phyloP scores from a whole-genome alignment of 805 yeast genomes.

The Wickerhamiella sorbophila region DNA sequence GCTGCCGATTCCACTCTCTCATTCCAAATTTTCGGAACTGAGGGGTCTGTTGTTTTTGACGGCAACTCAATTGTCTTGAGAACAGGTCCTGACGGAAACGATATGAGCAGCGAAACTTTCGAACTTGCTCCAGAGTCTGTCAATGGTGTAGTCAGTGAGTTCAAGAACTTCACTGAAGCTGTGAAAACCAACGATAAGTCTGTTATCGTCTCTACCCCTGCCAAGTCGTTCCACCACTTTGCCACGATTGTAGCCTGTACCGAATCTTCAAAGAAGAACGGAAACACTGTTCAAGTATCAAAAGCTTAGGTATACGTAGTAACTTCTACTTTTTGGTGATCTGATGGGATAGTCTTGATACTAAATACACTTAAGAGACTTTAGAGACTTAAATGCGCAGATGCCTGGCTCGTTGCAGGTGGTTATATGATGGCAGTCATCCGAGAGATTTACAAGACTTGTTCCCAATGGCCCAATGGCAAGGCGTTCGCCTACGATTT shows the following conservation, averaged over 20 bases:
- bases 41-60: slow-evolving; percentile 61
- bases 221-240: slow-evolving; percentile 77
- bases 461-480: slow-evolving; percentile 6
- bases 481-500: slow-evolving; percentile 6
- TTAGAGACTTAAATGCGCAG: too few species aligned
- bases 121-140: slow-evolving; percentile 25
- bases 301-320: too few species aligned
- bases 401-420: too few species aligned
- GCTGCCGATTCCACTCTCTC: slow-evolving; percentile 55
- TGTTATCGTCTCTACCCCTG: slow-evolving; percentile 47
- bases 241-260: slow-evolving; percentile 81
- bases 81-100: slow-evolving; percentile 19
- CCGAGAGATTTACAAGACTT: background rate
- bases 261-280: slow-evolving; percentile 39
- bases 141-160: slow-evolving; percentile 46
- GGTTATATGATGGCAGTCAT: too few species aligned
- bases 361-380: too few species aligned
- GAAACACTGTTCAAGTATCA: slow-evolving; percentile 25
- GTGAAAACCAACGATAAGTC: slow-evolving; percentile 46
- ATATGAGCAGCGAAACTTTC: slow-evolving; percentile 19
- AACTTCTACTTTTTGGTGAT: too few species aligned
- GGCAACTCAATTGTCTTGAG: slow-evolving; percentile 35
- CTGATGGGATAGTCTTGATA: too few species aligned
- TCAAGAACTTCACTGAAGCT: slow-evolving; percentile 45
- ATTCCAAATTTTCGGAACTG: slow-evolving; percentile 61